Evolutionary conservation across 176 grass and related monocot genomes (phyloP).

Genomic region (Chrysopogon serrulatus): DNA sequence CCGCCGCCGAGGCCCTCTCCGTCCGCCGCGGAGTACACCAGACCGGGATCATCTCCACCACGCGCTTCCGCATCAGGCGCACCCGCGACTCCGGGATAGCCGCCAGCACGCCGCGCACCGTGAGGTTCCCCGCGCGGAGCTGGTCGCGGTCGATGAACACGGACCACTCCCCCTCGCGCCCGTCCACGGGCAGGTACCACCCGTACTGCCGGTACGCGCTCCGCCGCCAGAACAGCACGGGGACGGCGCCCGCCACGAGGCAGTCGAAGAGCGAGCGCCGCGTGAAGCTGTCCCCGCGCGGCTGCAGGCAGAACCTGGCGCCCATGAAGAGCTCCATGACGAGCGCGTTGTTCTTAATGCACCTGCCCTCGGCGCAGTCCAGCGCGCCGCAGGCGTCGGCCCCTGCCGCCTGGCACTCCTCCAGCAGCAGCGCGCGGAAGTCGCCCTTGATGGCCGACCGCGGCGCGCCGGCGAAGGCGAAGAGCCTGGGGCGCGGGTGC

Average conservation of each 20-base stretch:
- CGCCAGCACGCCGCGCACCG: slow-evolving; percentile 57
- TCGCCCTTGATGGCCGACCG: slow-evolving; percentile 63
- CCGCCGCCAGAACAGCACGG: slow-evolving; percentile 77
- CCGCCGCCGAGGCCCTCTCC: slow-evolving; percentile 59
- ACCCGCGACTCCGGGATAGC: slow-evolving; percentile 53
- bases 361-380: slow-evolving; percentile 66
- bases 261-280: slow-evolving; percentile 90
- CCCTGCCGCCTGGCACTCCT: slow-evolving; percentile 56
- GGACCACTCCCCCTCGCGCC: slow-evolving; percentile 60
- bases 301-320: slow-evolving; percentile 80
- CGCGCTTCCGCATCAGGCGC: slow-evolving; percentile 55
- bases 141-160: slow-evolving; percentile 77
- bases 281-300: slow-evolving; percentile 86
- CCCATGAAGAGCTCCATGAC: slow-evolving; percentile 72
- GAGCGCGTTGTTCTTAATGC: slow-evolving; percentile 62
- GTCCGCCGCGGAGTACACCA: slow-evolving; percentile 51
- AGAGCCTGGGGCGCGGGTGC: slow-evolving; percentile 49
- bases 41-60: slow-evolving; percentile 80
- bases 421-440: slow-evolving; percentile 60
- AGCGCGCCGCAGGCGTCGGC: slow-evolving; percentile 30
- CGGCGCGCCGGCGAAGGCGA: slow-evolving; percentile 71
- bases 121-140: slow-evolving; percentile 57
- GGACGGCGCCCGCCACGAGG: slow-evolving; percentile 83
- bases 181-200: slow-evolving; percentile 55
- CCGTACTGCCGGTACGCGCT: slow-evolving; percentile 76